These are phyloP conservation scores for Wickerhamiella vanderwaltii DNA, from an alignment of 805 yeast genomes.

Conservation along the genomic window DNA sequence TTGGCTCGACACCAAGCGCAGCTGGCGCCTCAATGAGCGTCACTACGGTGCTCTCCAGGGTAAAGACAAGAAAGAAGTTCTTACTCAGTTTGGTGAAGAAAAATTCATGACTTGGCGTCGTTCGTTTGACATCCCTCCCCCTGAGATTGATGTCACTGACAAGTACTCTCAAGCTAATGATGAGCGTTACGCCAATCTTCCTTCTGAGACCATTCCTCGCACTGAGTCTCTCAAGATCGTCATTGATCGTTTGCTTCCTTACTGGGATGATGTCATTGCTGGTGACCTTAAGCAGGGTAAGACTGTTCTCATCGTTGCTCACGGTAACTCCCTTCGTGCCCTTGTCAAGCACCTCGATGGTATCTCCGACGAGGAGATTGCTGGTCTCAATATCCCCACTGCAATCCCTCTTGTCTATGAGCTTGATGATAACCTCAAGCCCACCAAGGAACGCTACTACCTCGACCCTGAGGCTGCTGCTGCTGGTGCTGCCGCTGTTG, in stretches of 20 bases:
- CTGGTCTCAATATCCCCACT: conserved; percentile 93
- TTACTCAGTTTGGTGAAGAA: conserved; percentile 78
- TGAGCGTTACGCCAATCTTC: conserved; percentile 71
- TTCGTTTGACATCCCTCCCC: conserved; percentile 94
- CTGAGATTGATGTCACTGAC: conserved; percentile 63
- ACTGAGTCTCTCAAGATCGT: conserved; percentile 92
- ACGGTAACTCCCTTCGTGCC: conserved; percentile 97
- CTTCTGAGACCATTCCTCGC: conserved; percentile 78
- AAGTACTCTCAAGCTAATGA: conserved; percentile 79
- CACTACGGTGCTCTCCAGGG: conserved; percentile 99
- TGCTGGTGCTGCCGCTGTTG: conserved; percentile 99
- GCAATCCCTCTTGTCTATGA: conserved; percentile 97
- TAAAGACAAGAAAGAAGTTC: conserved; percentile 90
- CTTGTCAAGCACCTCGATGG: conserved; percentile 90
- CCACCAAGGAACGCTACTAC: conserved; percentile 88
- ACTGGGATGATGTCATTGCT: conserved; percentile 89
- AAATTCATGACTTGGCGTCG: conserved; percentile 96
- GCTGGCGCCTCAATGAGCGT: conserved; percentile 98
- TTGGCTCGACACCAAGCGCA: conserved; percentile 83
- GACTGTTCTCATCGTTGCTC: conserved; percentile 90
- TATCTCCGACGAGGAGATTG: conserved; percentile 84
- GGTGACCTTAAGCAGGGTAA: conserved; percentile 72
- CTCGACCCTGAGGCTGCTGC: conserved; percentile 99
- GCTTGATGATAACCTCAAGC: conserved; percentile 74
- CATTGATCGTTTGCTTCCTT: conserved; percentile 91